Evolutionary conservation across 139 green algal species (phyloP).

Genomic region (Limnomonas spitsbergensis): DNA sequence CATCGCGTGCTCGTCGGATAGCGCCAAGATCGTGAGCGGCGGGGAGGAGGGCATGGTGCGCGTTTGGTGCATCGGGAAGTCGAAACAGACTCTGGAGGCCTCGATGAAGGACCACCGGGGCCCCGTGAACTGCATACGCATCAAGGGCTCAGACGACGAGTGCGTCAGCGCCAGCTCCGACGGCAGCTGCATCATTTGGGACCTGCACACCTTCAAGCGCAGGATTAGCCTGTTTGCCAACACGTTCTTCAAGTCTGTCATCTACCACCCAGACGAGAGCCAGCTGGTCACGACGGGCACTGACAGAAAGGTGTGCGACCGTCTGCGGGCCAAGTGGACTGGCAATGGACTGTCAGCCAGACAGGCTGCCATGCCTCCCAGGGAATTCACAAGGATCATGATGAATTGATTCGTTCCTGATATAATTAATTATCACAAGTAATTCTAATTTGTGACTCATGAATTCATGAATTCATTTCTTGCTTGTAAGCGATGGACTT

Average conservation of each 20-base stretch:
- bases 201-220: constrained; percentile 66
- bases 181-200: constrained; percentile 86
- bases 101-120: constrained; percentile 86
- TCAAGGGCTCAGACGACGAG: constrained; percentile 57
- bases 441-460: too few species aligned
- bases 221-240: constrained; percentile 68
- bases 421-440: too few species aligned
- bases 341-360: too few species aligned
- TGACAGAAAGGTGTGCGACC: constrained; percentile 62
- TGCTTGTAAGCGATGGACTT: too few species aligned
- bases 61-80: constrained; percentile 65
- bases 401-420: too few species aligned
- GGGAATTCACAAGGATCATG: too few species aligned
- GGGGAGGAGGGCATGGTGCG: constrained; percentile 60
- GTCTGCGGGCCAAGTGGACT: too few species aligned
- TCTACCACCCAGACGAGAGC: constrained; percentile 78
- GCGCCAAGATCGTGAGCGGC: constrained; percentile 60
- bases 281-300: constrained; percentile 69
- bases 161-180: constrained; percentile 72
- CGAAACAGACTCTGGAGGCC: constrained; percentile 61
- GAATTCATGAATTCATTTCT: too few species aligned
- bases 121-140: constrained; percentile 67
- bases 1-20: constrained; percentile 59
- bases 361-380: too few species aligned
- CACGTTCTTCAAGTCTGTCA: constrained; percentile 71